Percentiles rank a stretch among this genome's conserved stretches.
Conservation (phyloP, 345 rosid species). For the Rhodamnia rubescens region DNA sequence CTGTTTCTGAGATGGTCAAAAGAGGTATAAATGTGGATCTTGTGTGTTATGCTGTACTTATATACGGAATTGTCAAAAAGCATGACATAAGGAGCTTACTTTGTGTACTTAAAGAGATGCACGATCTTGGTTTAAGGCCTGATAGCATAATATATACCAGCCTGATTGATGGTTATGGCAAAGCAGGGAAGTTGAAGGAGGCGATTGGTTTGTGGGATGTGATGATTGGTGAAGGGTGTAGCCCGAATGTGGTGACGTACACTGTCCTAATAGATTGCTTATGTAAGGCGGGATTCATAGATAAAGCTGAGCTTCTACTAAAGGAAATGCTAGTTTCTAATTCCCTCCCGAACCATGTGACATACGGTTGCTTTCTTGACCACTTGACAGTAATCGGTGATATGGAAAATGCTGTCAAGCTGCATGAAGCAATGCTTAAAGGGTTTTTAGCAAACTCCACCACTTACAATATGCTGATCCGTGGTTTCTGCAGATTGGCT, state of each 20-base stretch:
- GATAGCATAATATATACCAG: constrained; percentile 66
- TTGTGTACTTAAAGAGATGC: constrained; percentile 60
- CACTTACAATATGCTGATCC: constrained; percentile 66
- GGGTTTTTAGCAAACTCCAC: constrained; percentile 58
- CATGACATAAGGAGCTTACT: constrained; percentile 34
- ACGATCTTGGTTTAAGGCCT: constrained; percentile 51
- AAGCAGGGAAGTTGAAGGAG: constrained; percentile 56
- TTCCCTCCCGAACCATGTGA: constrained; percentile 58
- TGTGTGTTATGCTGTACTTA: constrained; percentile 69
- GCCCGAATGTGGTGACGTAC: constrained; percentile 71
- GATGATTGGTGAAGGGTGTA: constrained; percentile 65
- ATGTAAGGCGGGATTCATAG: constrained; percentile 63
- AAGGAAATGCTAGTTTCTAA: constrained; percentile 40
- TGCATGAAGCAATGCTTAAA: constrained; percentile 53
- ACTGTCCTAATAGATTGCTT: constrained; percentile 74
- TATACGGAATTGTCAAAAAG: constrained; percentile 58
- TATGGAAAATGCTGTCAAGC: constrained; percentile 58
- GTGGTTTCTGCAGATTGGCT: constrained; percentile 70
- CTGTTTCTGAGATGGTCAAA: constrained; percentile 57
- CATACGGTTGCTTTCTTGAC: constrained; percentile 77
- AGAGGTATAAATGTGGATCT: constrained; percentile 78
- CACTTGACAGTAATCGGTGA: constrained; percentile 51
- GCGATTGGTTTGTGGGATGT: constrained; percentile 65
- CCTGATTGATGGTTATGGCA: constrained; percentile 75
- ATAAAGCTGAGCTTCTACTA: constrained; percentile 52